These are phyloP conservation scores for Pichia manshurica DNA, from an alignment of 805 yeast species.

Conservation along the genomic window DNA sequence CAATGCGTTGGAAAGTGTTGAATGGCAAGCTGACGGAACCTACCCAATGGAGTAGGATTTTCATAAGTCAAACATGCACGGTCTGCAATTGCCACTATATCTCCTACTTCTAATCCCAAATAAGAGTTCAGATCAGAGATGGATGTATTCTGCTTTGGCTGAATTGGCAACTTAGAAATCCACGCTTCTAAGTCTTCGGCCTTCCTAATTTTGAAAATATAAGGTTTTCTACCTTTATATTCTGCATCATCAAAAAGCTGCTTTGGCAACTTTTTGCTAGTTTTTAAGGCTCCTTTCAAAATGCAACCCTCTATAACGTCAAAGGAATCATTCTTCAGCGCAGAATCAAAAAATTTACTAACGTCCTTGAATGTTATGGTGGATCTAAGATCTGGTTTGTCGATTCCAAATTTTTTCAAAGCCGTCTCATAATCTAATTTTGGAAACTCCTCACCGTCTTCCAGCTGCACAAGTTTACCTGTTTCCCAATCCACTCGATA, in stretches of 20 bases:
- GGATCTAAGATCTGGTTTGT: constrained; percentile 87
- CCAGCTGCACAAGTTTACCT: constrained; percentile 25
- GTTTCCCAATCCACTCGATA: constrained; percentile 33
- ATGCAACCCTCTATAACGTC: constrained; percentile 74
- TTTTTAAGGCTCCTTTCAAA: constrained; percentile 41
- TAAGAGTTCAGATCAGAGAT: constrained; percentile 23
- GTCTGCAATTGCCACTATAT: constrained; percentile 73
- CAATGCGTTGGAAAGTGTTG: constrained; percentile 45
- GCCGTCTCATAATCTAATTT: constrained; percentile 64
- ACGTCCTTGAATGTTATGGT: constrained; percentile 45
- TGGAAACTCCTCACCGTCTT: constrained; percentile 29
- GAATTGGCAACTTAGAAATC: constrained; percentile 31
- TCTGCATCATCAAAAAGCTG: constrained; percentile 32
- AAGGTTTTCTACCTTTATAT: constrained; percentile 56
- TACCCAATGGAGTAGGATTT: constrained; percentile 92
- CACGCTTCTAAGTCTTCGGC: constrained; percentile 38
- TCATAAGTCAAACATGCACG: constrained; percentile 69
- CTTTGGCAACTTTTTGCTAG: constrained; percentile 14
- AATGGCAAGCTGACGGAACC: constrained; percentile 70
- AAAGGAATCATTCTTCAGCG: constrained; percentile 37
- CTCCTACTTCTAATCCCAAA: constrained; percentile 55
- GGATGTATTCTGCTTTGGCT: constrained; percentile 5
- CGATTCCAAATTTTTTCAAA: constrained; percentile 73
- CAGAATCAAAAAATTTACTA: constrained; percentile 33
- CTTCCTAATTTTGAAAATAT: constrained; percentile 43